These are phyloP conservation scores for Diplocarpon mali DNA, from an alignment of 2,329 filamentous ascomycete genomes.

Conservation along the genomic window DNA sequence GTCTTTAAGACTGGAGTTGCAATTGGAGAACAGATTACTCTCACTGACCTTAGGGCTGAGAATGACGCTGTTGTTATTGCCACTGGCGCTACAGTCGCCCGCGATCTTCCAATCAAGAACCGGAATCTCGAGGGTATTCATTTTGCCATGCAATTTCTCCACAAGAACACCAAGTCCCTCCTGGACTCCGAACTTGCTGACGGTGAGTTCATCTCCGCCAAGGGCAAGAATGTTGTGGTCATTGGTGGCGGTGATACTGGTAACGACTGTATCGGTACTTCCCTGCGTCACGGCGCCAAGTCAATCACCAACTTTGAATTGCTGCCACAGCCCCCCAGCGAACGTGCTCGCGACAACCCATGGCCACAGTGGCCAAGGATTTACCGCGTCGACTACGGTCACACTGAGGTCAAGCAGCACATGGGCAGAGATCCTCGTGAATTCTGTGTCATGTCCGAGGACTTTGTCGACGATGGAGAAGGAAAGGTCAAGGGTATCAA, in stretches of 20 bases:
- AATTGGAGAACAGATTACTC: constrained; percentile 62
- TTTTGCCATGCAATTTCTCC: constrained; percentile 94
- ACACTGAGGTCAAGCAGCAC: constrained; percentile 90
- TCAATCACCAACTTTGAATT: constrained; percentile 96
- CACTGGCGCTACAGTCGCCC: constrained; percentile 85
- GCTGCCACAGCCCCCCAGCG: constrained; percentile 78
- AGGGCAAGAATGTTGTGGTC: constrained; percentile 90
- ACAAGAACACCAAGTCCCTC: constrained; percentile 95
- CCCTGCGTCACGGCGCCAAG: constrained; percentile 88
- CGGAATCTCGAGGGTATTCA: constrained; percentile 85
- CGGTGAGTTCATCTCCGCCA: constrained; percentile 81
- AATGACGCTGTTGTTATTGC: constrained; percentile 83
- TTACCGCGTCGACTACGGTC: constrained; percentile 96
- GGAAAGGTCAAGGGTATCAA: constrained; percentile 94
- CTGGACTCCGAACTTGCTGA: constrained; percentile 83
- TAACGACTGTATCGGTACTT: constrained; percentile 96
- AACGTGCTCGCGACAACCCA: constrained; percentile 88
- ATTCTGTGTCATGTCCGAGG: constrained; percentile 97
- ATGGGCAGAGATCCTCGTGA: constrained; percentile 93
- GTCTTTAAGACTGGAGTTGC: constrained; percentile 67
- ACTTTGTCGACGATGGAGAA: constrained; percentile 81
- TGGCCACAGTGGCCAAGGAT: constrained; percentile 98
- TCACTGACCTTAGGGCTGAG: constrained; percentile 60
- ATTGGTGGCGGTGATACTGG: constrained; percentile 97
- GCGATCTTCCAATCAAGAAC: constrained; percentile 83